Conservation (phyloP, 1,139 yeast species). For the Taphrina flavorubra region DNA sequence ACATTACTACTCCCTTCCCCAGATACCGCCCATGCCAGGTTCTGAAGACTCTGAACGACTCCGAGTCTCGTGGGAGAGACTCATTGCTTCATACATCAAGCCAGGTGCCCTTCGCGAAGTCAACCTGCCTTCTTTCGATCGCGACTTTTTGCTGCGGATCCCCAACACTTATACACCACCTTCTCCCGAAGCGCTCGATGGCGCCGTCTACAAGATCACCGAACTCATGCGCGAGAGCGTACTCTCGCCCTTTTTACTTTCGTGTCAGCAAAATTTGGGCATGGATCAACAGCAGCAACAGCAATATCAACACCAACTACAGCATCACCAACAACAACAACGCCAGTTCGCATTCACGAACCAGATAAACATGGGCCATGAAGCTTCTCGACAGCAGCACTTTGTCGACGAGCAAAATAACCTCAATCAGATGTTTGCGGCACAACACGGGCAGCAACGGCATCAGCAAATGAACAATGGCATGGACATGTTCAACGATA, state of each 20-base stretch:
- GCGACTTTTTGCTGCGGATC: constrained; percentile 46
- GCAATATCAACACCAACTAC: constrained; percentile 29
- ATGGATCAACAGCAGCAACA: constrained; percentile 33
- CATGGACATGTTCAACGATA: constrained; percentile 4
- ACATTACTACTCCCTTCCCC: constrained; percentile 45
- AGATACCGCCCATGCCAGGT: constrained; percentile 38
- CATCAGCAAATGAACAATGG: not conserved
- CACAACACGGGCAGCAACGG: constrained; percentile 8
- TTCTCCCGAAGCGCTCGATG: constrained; percentile 47
- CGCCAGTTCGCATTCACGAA: constrained; percentile 35
- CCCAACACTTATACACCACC: constrained; percentile 46
- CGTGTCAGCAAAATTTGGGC: constrained; percentile 6
- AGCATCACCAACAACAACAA: constrained; percentile 30
- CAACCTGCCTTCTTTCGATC: constrained; percentile 50
- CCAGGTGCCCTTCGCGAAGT: constrained; percentile 51
- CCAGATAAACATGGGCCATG: constrained; percentile 22
- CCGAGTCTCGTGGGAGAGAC: constrained; percentile 49
- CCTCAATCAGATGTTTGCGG: not conserved
- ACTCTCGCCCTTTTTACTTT: constrained; percentile 45
- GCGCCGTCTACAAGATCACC: constrained; percentile 48
- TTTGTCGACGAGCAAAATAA: not conserved
- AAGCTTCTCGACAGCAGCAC: not conserved
- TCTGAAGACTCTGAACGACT: constrained; percentile 30
- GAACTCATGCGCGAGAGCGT: constrained; percentile 52
- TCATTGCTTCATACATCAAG: constrained; percentile 50